Conservation (phyloP, 352 stramenopile genomes). For the Phytophthora rubi region DNA sequence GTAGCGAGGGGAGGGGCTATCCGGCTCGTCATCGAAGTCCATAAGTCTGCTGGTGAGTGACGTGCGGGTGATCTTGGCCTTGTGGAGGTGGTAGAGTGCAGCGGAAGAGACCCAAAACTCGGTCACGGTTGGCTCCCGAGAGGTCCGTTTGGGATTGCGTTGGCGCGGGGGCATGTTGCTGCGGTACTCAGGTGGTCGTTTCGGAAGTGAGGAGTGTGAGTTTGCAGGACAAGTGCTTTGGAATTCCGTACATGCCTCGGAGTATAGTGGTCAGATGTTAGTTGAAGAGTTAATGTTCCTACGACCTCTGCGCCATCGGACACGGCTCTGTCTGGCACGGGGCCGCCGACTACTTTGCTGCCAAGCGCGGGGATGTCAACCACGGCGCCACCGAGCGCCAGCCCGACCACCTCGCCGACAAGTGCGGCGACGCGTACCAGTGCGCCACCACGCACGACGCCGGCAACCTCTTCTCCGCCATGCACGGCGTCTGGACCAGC, state of each 20-base stretch:
- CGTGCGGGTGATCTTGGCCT: not conserved
- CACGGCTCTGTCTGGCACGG: no score
- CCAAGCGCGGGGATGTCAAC: no score
- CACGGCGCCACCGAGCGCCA: no score
- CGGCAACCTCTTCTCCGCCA: no score
- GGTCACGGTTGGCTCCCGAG: not conserved
- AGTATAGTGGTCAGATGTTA: not conserved
- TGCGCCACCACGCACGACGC: no score
- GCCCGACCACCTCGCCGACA: no score
- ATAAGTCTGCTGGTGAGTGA: not conserved
- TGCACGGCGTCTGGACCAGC: no score
- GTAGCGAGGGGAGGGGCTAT: not conserved
- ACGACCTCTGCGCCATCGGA: no score
- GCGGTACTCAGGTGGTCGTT: not conserved
- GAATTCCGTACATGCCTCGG: no score
- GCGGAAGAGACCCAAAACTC: not conserved
- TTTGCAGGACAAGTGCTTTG: not conserved
- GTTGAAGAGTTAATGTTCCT: not conserved
- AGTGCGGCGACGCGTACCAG: no score
- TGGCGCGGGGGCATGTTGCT: not conserved
- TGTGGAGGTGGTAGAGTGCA: not conserved
- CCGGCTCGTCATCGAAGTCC: not conserved
- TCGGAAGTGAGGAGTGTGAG: not conserved
- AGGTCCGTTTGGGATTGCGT: not conserved
- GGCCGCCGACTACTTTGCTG: no score